Conservation (phyloP, 164 flowering plant species). For the Berberis thunbergii region DNA sequence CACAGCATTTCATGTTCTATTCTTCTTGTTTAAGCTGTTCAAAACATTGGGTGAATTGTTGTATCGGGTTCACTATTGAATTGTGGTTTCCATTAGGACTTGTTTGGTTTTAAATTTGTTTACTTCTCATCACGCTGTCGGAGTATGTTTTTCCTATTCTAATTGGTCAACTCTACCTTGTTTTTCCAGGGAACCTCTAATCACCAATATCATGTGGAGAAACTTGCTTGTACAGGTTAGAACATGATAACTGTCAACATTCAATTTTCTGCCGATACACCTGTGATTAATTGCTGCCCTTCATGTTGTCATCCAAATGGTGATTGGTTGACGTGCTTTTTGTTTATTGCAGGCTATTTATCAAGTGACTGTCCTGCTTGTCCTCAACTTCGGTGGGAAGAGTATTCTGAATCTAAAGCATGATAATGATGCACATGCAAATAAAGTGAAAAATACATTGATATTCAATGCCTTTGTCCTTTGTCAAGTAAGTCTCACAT, state of each 20-base stretch:
- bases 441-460: constrained; percentile 65
- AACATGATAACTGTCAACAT: background rate
- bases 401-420: constrained; percentile 34
- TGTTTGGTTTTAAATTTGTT: too few relatives aligned
- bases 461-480: constrained; percentile 89
- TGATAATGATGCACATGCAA: constrained; percentile 25
- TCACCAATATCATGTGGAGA: constrained; percentile 98
- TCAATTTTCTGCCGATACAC: background rate
- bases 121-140: background rate
- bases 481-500: constrained; percentile 57
- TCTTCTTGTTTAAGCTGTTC: too few relatives aligned
- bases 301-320: too few relatives aligned
- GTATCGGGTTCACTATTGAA: too few relatives aligned
- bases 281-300: too few relatives aligned
- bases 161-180: too few relatives aligned
- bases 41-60: too few relatives aligned
- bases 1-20: too few relatives aligned
- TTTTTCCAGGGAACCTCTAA: constrained; percentile 68
- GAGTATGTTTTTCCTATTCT: too few relatives aligned
- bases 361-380: constrained; percentile 78
- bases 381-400: constrained; percentile 61
- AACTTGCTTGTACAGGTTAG: constrained; percentile 77
- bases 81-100: too few relatives aligned
- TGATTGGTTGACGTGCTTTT: background rate
- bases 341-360: constrained; percentile 59